A percentile compares a stretch with the other conserved stretches of the same genome.
Evolutionary conservation across 768 basidiomycete species (phyloP).

Genomic region (Lentinula edodes): DNA sequence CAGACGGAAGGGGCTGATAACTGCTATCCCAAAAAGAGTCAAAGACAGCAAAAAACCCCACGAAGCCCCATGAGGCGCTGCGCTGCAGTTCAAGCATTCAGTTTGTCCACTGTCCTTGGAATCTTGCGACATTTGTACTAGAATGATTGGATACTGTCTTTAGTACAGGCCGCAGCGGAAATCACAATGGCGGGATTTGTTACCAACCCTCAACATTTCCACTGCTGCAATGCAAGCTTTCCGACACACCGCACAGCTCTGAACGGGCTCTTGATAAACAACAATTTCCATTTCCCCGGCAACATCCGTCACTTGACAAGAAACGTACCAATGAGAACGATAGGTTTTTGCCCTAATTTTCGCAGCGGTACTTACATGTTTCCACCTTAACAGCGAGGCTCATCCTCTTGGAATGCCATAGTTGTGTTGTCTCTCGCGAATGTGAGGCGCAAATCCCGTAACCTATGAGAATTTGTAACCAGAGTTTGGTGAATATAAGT

Average conservation of each 20-base stretch:
- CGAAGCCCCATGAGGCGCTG: background rate
- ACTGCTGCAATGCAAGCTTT: slow-evolving; percentile 62
- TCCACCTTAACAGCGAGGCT: slow-evolving; percentile 43
- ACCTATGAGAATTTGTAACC: slow-evolving; percentile 20
- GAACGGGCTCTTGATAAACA: slow-evolving; percentile 28
- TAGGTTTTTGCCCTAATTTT: background rate
- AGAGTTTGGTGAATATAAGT: background rate
- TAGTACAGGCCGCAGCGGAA: background rate
- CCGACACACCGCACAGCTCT: slow-evolving; percentile 45
- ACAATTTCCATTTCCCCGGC: slow-evolving; percentile 61
- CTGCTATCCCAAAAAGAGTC: background rate
- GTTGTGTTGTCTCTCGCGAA: slow-evolving; percentile 30
- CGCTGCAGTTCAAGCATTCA: slow-evolving; percentile 8
- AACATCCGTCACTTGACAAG: slow-evolving; percentile 52
- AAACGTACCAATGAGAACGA: background rate
- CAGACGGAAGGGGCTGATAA: too few relatives aligned
- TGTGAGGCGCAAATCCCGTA: slow-evolving; percentile 61
- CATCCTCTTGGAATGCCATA: slow-evolving; percentile 50
- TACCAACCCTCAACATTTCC: slow-evolving; percentile 60
- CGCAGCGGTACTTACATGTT: slow-evolving; percentile 34
- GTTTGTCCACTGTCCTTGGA: slow-evolving; percentile 46
- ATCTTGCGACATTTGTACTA: slow-evolving; percentile 63
- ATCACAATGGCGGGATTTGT: background rate
- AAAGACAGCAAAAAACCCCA: background rate
- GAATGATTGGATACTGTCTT: background rate